phyloP scores from a whole-genome alignment of 2,329 filamentous ascomycete genomes.

The Fusarium protoensiforme region DNA sequence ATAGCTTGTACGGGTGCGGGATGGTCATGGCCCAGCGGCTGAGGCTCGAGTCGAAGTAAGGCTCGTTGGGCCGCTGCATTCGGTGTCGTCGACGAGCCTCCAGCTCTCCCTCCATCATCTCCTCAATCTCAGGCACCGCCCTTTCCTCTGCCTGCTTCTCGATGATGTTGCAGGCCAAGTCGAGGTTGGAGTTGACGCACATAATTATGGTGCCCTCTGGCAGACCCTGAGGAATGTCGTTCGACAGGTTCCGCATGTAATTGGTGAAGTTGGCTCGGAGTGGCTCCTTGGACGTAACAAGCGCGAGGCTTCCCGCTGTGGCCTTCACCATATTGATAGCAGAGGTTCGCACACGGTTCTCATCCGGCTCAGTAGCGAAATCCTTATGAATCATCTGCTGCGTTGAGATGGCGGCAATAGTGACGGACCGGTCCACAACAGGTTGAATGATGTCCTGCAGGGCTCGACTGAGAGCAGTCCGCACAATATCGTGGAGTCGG shows the following conservation, averaged over 20 bases:
- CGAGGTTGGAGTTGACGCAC: constrained; percentile 98
- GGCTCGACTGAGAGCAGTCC: constrained; percentile 86
- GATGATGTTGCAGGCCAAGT: constrained; percentile 91
- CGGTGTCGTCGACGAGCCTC: constrained; percentile 82
- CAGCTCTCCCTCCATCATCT: constrained; percentile 85
- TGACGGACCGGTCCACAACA: constrained; percentile 96
- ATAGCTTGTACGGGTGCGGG: constrained; percentile 90
- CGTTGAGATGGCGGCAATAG: constrained; percentile 96
- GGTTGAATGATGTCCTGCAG: constrained; percentile 97
- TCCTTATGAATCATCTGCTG: constrained; percentile 96
- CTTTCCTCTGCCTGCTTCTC: constrained; percentile 96
- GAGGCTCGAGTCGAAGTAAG: constrained; percentile 83
- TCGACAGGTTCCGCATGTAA: constrained; percentile 82
- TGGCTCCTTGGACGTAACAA: constrained; percentile 98
- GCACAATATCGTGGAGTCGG: constrained; percentile 80
- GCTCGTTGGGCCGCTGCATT: constrained; percentile 79
- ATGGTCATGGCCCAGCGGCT: constrained; percentile 95
- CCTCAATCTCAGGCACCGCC: constrained; percentile 93
- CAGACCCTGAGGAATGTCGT: constrained; percentile 80
- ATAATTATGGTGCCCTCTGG: constrained; percentile 96
- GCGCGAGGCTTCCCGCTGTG: constrained; percentile 89
- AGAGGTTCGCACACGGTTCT: constrained; percentile 84
- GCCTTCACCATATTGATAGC: constrained; percentile 96
- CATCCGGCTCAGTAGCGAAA: constrained; percentile 92
- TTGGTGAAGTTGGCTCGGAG: constrained; percentile 97